Evolutionary conservation across 176 grass and related monocot genomes (phyloP).

Genomic region (Triticum monococcum): DNA sequence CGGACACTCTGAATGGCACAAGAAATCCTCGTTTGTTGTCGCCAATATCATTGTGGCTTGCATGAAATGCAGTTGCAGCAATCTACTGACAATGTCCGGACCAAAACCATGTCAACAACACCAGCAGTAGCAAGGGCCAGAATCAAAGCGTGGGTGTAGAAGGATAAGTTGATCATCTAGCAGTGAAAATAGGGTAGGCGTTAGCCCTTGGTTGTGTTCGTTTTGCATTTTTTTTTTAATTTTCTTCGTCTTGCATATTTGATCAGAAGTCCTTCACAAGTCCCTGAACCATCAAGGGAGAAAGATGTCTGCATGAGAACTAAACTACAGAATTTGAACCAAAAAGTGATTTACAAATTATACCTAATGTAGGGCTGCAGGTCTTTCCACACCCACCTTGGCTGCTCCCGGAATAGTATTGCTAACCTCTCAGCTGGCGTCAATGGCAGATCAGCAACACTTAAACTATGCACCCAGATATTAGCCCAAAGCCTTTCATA

Average conservation of each 20-base stretch:
- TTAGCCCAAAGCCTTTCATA: conserved; percentile 57
- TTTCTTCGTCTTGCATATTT: conserved; percentile 60
- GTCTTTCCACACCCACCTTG: conserved; percentile 84
- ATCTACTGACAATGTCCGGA: not conserved
- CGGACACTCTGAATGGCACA: not conserved
- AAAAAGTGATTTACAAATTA: not conserved
- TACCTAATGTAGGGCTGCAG: conserved; percentile 91
- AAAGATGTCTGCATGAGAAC: not conserved
- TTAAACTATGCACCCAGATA: conserved; percentile 78
- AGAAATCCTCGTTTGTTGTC: not conserved
- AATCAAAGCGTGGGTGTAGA: not conserved
- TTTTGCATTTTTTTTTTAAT: conserved; percentile 56
- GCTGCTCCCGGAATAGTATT: conserved; percentile 52
- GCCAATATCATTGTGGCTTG: not conserved
- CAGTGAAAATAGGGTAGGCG: conserved; percentile 69
- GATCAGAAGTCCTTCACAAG: conserved; percentile 80
- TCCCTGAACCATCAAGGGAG: conserved; percentile 38
- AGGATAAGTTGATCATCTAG: conserved; percentile 45
- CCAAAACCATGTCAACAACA: not conserved
- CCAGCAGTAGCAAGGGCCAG: not conserved
- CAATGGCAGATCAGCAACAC: conserved; percentile 61
- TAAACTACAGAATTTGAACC: not conserved
- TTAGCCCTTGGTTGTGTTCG: conserved; percentile 72
- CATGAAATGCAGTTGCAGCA: not conserved
- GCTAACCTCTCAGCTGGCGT: conserved; percentile 67